A percentile compares a stretch with the other conserved stretches of the same genome.
Conservation (phyloP, 164 flowering plant genomes). For the Pachysandra terminalis region DNA sequence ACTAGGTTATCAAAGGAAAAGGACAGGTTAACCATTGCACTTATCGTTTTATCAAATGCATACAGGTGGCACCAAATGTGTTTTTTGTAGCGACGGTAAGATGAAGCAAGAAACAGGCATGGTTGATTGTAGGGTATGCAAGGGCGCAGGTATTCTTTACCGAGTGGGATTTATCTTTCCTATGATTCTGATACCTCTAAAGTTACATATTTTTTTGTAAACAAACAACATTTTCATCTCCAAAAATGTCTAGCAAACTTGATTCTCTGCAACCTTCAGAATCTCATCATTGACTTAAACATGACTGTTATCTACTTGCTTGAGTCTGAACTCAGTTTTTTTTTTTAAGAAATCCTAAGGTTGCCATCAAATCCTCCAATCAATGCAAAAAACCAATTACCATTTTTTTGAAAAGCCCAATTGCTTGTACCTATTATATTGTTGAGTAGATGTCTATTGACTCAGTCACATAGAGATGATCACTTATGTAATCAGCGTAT, state of each 20-base stretch:
- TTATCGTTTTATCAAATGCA: conserved; percentile 15
- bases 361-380: neutral
- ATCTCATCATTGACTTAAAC: neutral
- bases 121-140: conserved; percentile 89
- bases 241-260: too few species aligned
- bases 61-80: conserved; percentile 95
- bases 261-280: neutral
- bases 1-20: neutral
- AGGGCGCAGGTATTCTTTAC: conserved; percentile 73
- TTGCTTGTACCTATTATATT: neutral
- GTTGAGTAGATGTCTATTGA: too few species aligned
- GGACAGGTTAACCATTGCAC: neutral
- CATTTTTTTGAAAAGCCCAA: neutral
- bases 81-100: conserved; percentile 80
- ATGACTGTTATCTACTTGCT: neutral
- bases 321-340: neutral
- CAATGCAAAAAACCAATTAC: neutral
- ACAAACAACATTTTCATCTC: too few species aligned
- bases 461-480: too few species aligned
- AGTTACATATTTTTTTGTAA: too few species aligned
- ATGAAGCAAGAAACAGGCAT: conserved; percentile 77
- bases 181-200: neutral
- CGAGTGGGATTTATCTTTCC: neutral
- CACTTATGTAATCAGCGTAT: too few species aligned
- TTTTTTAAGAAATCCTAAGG: too few species aligned